Percentiles rank a stretch among this genome's conserved stretches.
Evolutionary conservation across 202 grass and related monocot species (phyloP).

Genomic region (Carex arenaria): DNA sequence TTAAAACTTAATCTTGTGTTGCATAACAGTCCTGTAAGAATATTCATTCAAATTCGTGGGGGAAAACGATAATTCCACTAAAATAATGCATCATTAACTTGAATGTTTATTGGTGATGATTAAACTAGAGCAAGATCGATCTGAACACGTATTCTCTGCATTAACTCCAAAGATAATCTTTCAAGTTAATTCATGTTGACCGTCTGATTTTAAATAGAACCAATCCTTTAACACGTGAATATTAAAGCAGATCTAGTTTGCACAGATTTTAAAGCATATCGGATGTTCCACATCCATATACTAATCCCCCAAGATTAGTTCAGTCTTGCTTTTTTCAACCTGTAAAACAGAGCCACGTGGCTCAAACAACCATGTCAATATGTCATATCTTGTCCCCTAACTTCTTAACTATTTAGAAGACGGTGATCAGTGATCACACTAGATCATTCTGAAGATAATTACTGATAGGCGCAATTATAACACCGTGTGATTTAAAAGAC

Average conservation of each 20-base stretch:
- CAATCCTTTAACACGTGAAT: too few species aligned
- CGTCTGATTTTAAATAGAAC: too few species aligned
- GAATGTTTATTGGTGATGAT: not conserved
- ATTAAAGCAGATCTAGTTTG: too few species aligned
- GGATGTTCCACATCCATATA: too few species aligned
- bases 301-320: not conserved
- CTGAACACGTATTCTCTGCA: too few species aligned
- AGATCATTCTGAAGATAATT: not conserved
- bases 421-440: too few species aligned
- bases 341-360: slow-evolving; percentile 12
- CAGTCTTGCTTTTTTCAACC: not conserved
- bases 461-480: not conserved
- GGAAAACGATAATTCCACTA: not conserved
- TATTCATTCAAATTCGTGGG: too few species aligned
- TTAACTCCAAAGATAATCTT: too few species aligned
- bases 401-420: not conserved
- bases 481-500: not conserved
- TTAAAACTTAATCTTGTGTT: too few species aligned
- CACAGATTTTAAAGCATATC: too few species aligned
- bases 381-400: not conserved
- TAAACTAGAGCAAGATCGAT: not conserved
- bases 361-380: not conserved
- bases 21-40: too few species aligned
- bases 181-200: too few species aligned
- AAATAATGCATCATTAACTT: not conserved